These are phyloP conservation scores for Abrus pulchellus DNA, from an alignment of 306 rosid species.

Conservation along the genomic window DNA sequence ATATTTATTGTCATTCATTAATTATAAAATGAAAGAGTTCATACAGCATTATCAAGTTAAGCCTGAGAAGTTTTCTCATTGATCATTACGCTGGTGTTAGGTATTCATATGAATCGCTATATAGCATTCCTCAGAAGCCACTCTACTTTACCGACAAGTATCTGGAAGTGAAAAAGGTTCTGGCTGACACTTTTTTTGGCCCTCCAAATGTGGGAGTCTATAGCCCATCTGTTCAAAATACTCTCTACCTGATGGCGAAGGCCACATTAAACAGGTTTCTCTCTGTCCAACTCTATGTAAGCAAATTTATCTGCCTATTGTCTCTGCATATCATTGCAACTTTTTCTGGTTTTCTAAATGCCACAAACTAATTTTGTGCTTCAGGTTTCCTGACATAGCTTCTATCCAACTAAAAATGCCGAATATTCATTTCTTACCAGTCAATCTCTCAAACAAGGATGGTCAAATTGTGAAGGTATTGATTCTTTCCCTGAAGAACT, in stretches of 20 bases:
- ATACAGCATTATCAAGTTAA: not conserved
- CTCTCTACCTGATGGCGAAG: constrained; percentile 91
- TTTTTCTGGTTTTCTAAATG: not conserved
- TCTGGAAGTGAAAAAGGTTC: constrained; percentile 65
- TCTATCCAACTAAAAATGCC: constrained; percentile 89
- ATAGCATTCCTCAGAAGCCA: constrained; percentile 68
- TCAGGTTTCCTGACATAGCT: constrained; percentile 79
- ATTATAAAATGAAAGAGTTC: constrained; percentile 5
- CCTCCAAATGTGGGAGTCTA: constrained; percentile 81
- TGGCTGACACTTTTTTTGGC: constrained; percentile 80
- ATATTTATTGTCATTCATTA: not conserved
- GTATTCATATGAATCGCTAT: constrained; percentile 72
- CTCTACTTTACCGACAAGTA: constrained; percentile 77
- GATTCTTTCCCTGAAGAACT: constrained; percentile 25
- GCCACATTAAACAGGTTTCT: constrained; percentile 74
- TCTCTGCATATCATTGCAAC: not conserved
- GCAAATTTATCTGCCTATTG: constrained; percentile 29
- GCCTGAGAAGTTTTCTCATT: constrained; percentile 2
- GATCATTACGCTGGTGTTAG: constrained; percentile 57
- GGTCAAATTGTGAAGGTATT: constrained; percentile 82
- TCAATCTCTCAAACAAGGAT: constrained; percentile 77
- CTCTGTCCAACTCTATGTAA: not conserved
- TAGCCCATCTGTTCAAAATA: constrained; percentile 94
- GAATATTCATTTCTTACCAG: constrained; percentile 92
- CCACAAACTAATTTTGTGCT: constrained; percentile 41